Evolutionary conservation across 2,329 filamentous ascomycete genomes (phyloP).

Genomic region (Monosporascus sp.): DNA sequence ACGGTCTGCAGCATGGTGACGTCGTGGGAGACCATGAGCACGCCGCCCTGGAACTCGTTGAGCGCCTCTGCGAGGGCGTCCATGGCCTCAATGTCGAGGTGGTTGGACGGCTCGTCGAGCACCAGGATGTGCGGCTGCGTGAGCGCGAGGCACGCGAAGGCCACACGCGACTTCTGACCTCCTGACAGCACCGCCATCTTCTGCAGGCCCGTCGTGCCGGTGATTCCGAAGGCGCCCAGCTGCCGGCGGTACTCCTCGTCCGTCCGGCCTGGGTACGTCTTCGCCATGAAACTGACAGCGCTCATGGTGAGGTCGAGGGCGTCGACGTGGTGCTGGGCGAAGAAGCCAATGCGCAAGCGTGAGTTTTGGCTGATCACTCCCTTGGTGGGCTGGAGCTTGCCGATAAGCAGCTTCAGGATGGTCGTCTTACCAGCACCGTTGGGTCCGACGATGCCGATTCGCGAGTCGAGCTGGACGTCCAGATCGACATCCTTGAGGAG

Average conservation of each 20-base stretch:
- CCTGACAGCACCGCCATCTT: conserved; percentile 93
- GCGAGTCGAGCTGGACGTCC: conserved; percentile 94
- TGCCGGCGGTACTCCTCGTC: conserved; percentile 97
- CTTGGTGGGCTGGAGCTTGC: conserved; percentile 68
- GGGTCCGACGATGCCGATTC: conserved; percentile 97
- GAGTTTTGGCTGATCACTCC: conserved; percentile 87
- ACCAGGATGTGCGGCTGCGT: conserved; percentile 96
- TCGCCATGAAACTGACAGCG: conserved; percentile 94
- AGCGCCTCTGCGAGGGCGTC: conserved; percentile 85
- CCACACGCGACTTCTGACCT: conserved; percentile 97
- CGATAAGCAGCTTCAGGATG: conserved; percentile 94
- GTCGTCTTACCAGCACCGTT: conserved; percentile 99
- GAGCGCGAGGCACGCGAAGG: conserved; percentile 92
- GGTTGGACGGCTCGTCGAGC: conserved; percentile 97
- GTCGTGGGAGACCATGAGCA: conserved; percentile 98
- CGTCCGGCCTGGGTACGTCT: conserved; percentile 80
- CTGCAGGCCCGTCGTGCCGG: conserved; percentile 92
- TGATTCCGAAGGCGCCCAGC: conserved; percentile 84
- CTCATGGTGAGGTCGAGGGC: conserved; percentile 84
- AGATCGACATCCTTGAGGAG: conserved; percentile 85
- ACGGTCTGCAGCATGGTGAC: conserved; percentile 98
- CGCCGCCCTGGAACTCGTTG: conserved; percentile 83
- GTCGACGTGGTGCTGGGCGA: conserved; percentile 97
- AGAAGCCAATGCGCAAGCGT: conserved; percentile 88
- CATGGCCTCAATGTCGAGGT: conserved; percentile 99